Percentiles rank a stretch among this genome's conserved stretches.
Conservation (phyloP, 768 basidiomycete species). For the Guyanaporus albipodus region DNA sequence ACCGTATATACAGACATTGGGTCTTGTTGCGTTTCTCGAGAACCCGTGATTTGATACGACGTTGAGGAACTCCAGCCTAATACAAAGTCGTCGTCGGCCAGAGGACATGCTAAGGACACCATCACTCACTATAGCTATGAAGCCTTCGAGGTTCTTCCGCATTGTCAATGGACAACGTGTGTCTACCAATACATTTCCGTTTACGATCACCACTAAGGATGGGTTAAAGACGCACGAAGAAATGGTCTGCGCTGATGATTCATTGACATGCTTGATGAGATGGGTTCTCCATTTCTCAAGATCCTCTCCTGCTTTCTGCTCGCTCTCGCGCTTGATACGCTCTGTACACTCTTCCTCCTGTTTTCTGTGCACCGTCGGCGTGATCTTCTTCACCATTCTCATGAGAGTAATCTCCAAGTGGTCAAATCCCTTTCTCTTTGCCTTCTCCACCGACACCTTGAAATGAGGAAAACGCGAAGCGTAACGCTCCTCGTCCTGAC, state of each 20-base stretch:
- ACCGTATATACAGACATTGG: slow-evolving; percentile 20
- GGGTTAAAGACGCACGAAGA: background rate
- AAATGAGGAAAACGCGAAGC: background rate
- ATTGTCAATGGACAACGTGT: slow-evolving; percentile 8
- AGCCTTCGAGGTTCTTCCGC: slow-evolving; percentile 2
- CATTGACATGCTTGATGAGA: slow-evolving; percentile 21
- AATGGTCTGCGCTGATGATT: background rate
- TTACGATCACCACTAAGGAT: no score
- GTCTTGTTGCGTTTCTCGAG: slow-evolving; percentile 11
- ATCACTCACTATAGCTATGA: background rate
- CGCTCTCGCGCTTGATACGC: background rate
- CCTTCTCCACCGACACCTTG: background rate
- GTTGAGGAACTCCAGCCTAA: background rate
- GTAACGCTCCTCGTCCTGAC: background rate
- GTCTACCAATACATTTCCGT: slow-evolving; percentile 4
- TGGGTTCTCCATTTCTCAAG: slow-evolving; percentile 6
- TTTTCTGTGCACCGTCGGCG: slow-evolving; percentile 5
- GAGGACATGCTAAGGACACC: no score
- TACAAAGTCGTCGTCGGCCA: no score
- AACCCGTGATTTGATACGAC: background rate
- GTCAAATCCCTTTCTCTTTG: background rate
- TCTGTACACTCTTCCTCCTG: background rate
- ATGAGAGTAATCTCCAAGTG: background rate
- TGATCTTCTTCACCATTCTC: slow-evolving; percentile 9
- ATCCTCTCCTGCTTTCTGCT: slow-evolving; percentile 9